Conservation (phyloP, 495 filamentous ascomycete species). For the Acidomyces sp. region DNA sequence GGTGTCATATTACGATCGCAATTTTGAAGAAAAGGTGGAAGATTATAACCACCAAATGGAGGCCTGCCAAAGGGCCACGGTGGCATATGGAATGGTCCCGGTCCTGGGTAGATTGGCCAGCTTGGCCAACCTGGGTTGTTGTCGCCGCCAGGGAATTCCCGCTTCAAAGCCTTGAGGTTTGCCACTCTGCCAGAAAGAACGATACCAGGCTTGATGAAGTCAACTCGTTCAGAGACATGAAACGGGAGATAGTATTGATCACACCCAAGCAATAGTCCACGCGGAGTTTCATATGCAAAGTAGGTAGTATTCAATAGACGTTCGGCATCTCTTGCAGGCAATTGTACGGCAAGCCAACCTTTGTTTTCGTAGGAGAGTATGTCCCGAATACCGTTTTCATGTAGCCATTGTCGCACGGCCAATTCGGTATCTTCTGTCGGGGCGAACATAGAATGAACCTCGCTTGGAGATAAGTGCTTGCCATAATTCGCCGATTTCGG, state of each 20-base stretch:
- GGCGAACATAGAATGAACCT: slow-evolving; percentile 1
- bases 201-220: slow-evolving; percentile 9
- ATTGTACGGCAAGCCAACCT: slow-evolving; percentile 11
- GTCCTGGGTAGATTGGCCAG: neutral
- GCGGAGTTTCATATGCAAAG: slow-evolving; percentile 6
- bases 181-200: slow-evolving; percentile 14
- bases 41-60: neutral
- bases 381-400: slow-evolving; percentile 1
- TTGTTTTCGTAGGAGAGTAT: slow-evolving; percentile 5
- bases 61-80: neutral
- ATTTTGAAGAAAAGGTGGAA: slow-evolving; percentile 2
- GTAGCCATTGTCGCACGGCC: slow-evolving; percentile 8
- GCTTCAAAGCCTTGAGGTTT: slow-evolving; percentile 1
- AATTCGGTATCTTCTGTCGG: slow-evolving; percentile 3
- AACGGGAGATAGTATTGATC: slow-evolving; percentile 14
- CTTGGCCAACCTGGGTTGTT: neutral
- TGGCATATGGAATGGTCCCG: slow-evolving; percentile 3
- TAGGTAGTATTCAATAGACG: slow-evolving; percentile 5
- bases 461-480: neutral
- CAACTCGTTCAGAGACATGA: slow-evolving; percentile 3
- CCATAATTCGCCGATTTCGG: slow-evolving; percentile 19
- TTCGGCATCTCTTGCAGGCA: slow-evolving; percentile 5
- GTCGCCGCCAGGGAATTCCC: neutral
- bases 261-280: slow-evolving; percentile 3
- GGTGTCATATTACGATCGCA: slow-evolving; percentile 9